These are phyloP conservation scores for Botryotinia calthae DNA, from an alignment of 2,329 filamentous ascomycete species.

Conservation along the genomic window DNA sequence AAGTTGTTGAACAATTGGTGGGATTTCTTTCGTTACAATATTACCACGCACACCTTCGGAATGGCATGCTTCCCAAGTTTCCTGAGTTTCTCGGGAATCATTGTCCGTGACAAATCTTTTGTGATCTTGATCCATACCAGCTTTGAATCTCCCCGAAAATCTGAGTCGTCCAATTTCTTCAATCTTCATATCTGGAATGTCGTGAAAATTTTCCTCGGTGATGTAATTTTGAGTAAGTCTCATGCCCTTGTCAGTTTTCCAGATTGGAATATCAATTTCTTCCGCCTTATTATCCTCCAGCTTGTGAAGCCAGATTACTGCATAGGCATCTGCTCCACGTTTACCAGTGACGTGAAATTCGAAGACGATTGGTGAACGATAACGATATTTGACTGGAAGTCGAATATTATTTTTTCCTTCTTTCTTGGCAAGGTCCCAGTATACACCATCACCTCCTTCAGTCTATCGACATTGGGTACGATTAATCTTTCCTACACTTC, in stretches of 20 bases:
- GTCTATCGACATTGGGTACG: slow-evolving; percentile 59
- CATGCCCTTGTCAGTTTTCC: slow-evolving; percentile 71
- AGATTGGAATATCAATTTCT: slow-evolving; percentile 85
- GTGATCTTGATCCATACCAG: slow-evolving; percentile 85
- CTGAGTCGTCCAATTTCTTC: slow-evolving; percentile 77
- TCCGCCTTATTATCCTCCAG: slow-evolving; percentile 75
- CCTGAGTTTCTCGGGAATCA: slow-evolving; percentile 85
- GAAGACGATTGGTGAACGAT: slow-evolving; percentile 84
- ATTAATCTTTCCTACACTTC: slow-evolving; percentile 70
- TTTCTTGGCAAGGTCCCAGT: slow-evolving; percentile 55
- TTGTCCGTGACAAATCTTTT: slow-evolving; percentile 81
- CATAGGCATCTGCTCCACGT: slow-evolving; percentile 70
- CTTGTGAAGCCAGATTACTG: slow-evolving; percentile 82
- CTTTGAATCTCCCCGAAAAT: slow-evolving; percentile 81
- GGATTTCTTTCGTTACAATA: slow-evolving; percentile 70
- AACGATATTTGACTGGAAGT: slow-evolving; percentile 85
- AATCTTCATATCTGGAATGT: slow-evolving; percentile 71
- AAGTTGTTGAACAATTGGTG: slow-evolving; percentile 67
- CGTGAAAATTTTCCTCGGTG: slow-evolving; percentile 69
- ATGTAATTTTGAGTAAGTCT: slow-evolving; percentile 91
- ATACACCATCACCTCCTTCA: slow-evolving; percentile 57
- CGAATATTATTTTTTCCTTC: slow-evolving; percentile 55
- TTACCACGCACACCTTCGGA: slow-evolving; percentile 78
- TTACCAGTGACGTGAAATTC: slow-evolving; percentile 74
- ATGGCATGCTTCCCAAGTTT: slow-evolving; percentile 90